Conservation (phyloP, 805 yeast species). For the Saccharomycopsis olivae region DNA sequence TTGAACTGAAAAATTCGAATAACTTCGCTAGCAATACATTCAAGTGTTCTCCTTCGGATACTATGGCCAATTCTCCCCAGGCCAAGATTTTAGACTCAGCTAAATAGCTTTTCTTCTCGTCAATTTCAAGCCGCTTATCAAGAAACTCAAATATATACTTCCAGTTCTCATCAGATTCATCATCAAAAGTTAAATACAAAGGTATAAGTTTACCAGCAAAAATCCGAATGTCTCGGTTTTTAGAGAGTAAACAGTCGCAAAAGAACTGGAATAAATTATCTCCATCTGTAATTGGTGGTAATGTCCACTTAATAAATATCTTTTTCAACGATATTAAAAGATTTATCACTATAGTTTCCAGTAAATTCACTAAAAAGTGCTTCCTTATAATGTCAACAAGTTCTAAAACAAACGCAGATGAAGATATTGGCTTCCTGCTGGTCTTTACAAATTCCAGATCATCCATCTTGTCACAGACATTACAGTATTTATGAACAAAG, state of each 20-base stretch:
- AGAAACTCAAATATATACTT: conserved; percentile 10
- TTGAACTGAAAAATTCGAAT: conserved; percentile 54
- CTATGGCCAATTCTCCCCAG: conserved; percentile 55
- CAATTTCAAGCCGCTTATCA: conserved; percentile 13
- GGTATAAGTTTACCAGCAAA: conserved; percentile 45
- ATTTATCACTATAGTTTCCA: conserved; percentile 29
- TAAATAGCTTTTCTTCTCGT: conserved; percentile 9
- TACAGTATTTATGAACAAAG: conserved; percentile 18
- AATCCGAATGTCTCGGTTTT: conserved; percentile 45
- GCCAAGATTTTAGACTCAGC: conserved; percentile 23
- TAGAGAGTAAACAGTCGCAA: conserved; percentile 28
- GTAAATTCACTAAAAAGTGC: conserved; percentile 20
- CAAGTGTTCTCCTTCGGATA: conserved; percentile 56
- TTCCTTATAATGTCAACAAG: conserved; percentile 18
- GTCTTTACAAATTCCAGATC: neutral
- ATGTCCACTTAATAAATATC: conserved; percentile 42
- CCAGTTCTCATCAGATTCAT: conserved; percentile 26
- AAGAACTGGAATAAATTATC: conserved; percentile 31
- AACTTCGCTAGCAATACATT: conserved; percentile 57
- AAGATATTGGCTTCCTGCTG: neutral
- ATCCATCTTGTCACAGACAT: conserved; percentile 15
- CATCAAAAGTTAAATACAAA: conserved; percentile 32
- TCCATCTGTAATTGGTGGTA: conserved; percentile 27
- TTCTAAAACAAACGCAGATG: conserved; percentile 1
- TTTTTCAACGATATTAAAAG: conserved; percentile 36